Base-by-base conservation (phyloP, 371 early-diverging fungal genomes). In the Mortierella sp. region DNA sequence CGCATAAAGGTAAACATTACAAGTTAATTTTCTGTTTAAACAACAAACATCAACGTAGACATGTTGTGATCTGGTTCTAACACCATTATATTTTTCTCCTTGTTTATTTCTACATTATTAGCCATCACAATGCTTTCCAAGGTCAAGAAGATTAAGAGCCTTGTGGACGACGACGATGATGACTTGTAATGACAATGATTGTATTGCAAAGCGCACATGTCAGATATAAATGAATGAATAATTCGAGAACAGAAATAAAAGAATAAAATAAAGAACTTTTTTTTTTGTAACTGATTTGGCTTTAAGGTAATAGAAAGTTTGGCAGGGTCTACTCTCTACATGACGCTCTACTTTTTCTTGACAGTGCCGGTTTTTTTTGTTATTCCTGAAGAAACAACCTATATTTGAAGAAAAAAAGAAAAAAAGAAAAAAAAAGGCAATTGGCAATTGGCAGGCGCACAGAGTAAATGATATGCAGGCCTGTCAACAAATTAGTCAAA, bases 111-210 rank as follows among this genome's bases (percentile, higher is more conserved):
- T 39, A 55, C 11, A 60, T 64, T 72, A 67, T 12, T 72, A 90
- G 90, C 88, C 37, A 87, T 91, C 52, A 88, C 87, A 6, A 90
- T 96, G 89, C 75, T 98, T 22, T 86, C 88, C 66, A 97, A 96
- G 83, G 92, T 96, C 20, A 92, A 94, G 61, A 92, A 92, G 85
- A 92, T 98, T 90, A 94, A 93, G 87, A 90, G 90, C 43, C 84
- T 94, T 24, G 88, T 89, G 59, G 97, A 96, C 62, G 96, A 96
- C 61, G 95, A 93, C 26, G 92, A 75, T 57, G 78, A 73, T 40
- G 80, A 79, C 26, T 16, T 72, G 64, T 79, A 64, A 68, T 49
- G 20, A 18, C 22, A 10, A 63, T 39, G 24, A 63, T 4, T n/a
- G 24, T 28, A 55, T 28, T 20, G 26, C n/a, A 62, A 62, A n/a